Conservation (phyloP, 2,329 filamentous ascomycete species). For the Ilyonectria mors-panacis region DNA sequence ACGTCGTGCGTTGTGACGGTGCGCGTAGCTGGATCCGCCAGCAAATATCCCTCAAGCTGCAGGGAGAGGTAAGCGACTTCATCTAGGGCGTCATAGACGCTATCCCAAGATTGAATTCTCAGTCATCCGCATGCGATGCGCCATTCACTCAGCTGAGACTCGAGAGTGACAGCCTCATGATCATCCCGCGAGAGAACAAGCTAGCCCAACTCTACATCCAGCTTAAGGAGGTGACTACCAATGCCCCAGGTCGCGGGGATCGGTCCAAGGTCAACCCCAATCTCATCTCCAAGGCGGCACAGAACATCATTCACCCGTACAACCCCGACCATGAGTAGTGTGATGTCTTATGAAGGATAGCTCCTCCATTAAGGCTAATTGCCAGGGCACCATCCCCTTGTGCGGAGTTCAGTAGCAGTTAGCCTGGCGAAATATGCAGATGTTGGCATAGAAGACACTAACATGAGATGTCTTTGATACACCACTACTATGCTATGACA, state of each 20-base stretch:
- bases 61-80: constrained; percentile 68
- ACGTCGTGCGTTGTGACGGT: constrained; percentile 78
- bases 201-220: constrained; percentile 78
- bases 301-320: constrained; percentile 77
- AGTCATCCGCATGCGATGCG: constrained; percentile 72
- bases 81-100: constrained; percentile 66
- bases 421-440: too few species aligned
- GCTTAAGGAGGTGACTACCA: constrained; percentile 63
- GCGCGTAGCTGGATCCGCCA: constrained; percentile 76
- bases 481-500: too few species aligned
- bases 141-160: constrained; percentile 69
- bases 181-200: constrained; percentile 75
- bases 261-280: constrained; percentile 75
- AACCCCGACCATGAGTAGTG: constrained; percentile 74
- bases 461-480: too few species aligned
- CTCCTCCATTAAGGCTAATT: too few species aligned
- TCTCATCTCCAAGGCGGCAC: constrained; percentile 73
- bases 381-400: too few species aligned
- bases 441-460: too few species aligned
- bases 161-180: constrained; percentile 74
- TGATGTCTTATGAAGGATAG: too few species aligned
- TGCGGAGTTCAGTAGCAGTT: too few species aligned
- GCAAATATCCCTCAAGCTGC: constrained; percentile 65
- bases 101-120: constrained; percentile 67
- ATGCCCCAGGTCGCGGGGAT: constrained; percentile 55